Base-by-base conservation (phyloP, 2,329 filamentous ascomycete genomes). In the Lecanosticta acicola region DNA sequence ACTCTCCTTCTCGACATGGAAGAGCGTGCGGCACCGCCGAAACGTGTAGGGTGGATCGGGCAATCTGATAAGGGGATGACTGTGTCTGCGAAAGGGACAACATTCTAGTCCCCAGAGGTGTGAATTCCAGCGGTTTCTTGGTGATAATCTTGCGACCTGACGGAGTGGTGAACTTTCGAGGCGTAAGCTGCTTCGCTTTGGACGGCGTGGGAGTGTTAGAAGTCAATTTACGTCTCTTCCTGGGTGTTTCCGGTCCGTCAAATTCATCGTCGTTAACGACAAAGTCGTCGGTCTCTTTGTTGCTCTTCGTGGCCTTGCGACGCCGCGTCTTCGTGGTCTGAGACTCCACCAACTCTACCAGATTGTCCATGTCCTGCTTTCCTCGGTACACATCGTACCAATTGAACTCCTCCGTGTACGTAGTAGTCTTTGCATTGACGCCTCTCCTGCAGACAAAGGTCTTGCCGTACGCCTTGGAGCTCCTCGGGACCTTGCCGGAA, bases 51-150 rank as follows among this genome's bases (percentile, higher is more conserved):
- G 87, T 83, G 20, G 83, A 89, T 16, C 94, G 82, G 39, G 93
- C 94, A 49, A 94, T 78, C 58, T 94, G 89, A 61, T 96, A 97
- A 0, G 93, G 93, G 0, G 93, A 94, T 2, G 84, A 81, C 35
- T 88, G 79, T 45, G 85, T 77, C 55, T 85, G 80, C 26, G 78
- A 78, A 3, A 87, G 85, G 1, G 87, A 87, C 3, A 98, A 76
- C 16, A 85, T 77, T 32, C 93, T 84, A 11, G 88, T 96, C 4
- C 88, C 89, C n/a, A 98, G 72, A 0, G 93, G 93, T 0, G 93
- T 98, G 60, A 97, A 97, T 62, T 96, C 90, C 29, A 98, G 78
- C 3, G 87, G 85, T 60, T 90, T 95, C 65, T 94, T 94, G 34
- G 91, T 71, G 32, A 86, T 69, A 32, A 88, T 81, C 50, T 81